These are phyloP conservation scores for Cryphonectria parasitica DNA, from an alignment of 2,329 filamentous ascomycete species.

Conservation along the genomic window DNA sequence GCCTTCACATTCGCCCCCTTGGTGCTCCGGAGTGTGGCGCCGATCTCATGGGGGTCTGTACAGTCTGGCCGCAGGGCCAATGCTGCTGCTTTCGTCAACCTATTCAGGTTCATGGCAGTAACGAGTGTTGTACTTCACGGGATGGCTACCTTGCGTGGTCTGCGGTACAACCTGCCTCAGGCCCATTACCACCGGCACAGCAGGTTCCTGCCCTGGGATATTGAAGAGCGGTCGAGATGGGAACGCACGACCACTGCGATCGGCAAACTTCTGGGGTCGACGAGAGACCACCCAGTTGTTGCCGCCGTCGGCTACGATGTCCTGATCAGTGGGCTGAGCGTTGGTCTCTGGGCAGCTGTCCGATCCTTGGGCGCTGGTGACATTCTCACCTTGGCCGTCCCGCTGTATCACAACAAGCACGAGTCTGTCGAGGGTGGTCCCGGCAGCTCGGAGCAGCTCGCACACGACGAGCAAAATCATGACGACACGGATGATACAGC, in stretches of 20 bases:
- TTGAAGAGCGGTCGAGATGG: slow-evolving; percentile 47
- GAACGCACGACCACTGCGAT: slow-evolving; percentile 51
- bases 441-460: slow-evolving; percentile 10
- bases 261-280: slow-evolving; percentile 51
- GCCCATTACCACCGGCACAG: slow-evolving; percentile 54
- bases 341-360: slow-evolving; percentile 62
- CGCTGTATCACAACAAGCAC: slow-evolving; percentile 34
- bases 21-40: slow-evolving; percentile 50
- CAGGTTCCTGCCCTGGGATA: slow-evolving; percentile 49
- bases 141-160: slow-evolving; percentile 46
- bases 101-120: slow-evolving; percentile 53
- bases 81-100: slow-evolving; percentile 46
- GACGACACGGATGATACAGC: slow-evolving; percentile 25
- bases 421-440: neutral
- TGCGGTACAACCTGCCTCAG: slow-evolving; percentile 52
- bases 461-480: slow-evolving; percentile 25
- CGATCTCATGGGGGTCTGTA: slow-evolving; percentile 52
- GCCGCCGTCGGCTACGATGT: slow-evolving; percentile 62
- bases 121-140: slow-evolving; percentile 50
- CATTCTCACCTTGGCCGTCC: slow-evolving; percentile 48
- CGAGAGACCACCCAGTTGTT: slow-evolving; percentile 61
- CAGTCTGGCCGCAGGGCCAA: slow-evolving; percentile 45
- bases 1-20: slow-evolving; percentile 51
- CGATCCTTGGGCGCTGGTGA: slow-evolving; percentile 54
- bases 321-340: slow-evolving; percentile 54